A percentile compares a stretch with the other conserved stretches of the same genome.
Evolutionary conservation across 805 yeast species (phyloP).

Genomic region (Pichia heedii): DNA sequence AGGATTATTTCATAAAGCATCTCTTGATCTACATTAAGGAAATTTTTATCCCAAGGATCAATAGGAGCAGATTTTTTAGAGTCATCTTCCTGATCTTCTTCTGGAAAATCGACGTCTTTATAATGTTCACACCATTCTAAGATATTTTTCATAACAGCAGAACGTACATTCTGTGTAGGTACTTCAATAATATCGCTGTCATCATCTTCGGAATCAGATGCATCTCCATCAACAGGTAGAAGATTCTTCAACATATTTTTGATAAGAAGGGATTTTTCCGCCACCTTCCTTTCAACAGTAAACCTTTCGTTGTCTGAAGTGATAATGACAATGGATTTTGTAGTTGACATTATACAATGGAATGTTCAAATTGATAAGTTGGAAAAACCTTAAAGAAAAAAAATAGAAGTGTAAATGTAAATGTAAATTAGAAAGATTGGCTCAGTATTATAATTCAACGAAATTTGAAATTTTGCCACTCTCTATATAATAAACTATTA

Average conservation of each 20-base stretch:
- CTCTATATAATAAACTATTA: too few species aligned
- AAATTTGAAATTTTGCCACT: too few species aligned
- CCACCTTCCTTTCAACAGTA: constrained; percentile 70
- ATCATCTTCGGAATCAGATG: constrained; percentile 25
- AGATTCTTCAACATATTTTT: constrained; percentile 81
- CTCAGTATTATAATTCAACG: too few species aligned
- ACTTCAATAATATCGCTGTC: constrained; percentile 48
- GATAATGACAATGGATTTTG: constrained; percentile 33
- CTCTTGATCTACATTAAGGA: constrained; percentile 87
- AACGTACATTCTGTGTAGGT: constrained; percentile 85
- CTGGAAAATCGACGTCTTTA: constrained; percentile 68
- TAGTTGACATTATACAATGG: constrained; percentile 16
- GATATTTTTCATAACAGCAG: constrained; percentile 82
- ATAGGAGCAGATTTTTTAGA: constrained; percentile 84
- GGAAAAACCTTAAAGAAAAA: too few species aligned
- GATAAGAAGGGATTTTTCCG: constrained; percentile 76
- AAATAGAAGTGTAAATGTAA: too few species aligned
- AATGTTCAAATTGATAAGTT: too few species aligned
- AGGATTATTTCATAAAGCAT: constrained; percentile 74
- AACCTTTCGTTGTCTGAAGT: constrained; percentile 78
- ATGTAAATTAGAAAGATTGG: too few species aligned
- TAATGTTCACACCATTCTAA: constrained; percentile 96
- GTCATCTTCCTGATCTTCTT: constrained; percentile 74
- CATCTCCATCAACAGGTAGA: constrained; percentile 28
- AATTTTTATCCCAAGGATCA: constrained; percentile 92